Percentiles rank a stretch among this genome's conserved stretches.
Evolutionary conservation across 495 filamentous ascomycete species (phyloP).

Genomic region (Hypoxylon subgilvum): DNA sequence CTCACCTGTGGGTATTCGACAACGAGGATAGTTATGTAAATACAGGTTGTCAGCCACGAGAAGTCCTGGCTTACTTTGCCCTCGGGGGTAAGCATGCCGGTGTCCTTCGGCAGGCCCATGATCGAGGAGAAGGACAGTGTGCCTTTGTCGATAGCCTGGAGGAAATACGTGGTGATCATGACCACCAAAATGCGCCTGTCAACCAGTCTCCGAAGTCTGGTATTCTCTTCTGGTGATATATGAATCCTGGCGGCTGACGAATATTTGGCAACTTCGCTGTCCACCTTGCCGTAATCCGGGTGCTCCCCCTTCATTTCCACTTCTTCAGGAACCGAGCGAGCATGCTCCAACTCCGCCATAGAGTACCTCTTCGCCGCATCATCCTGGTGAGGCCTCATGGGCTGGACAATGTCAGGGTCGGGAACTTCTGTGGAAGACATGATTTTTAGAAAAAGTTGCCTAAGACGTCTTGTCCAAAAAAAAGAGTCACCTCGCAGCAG

Average conservation of each 20-base stretch:
- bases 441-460: background rate
- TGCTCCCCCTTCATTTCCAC: conserved; percentile 54
- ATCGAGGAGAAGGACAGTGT: conserved; percentile 73
- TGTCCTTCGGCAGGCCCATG: conserved; percentile 68
- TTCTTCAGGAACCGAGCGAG: conserved; percentile 44
- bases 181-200: conserved; percentile 57
- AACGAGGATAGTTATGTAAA: conserved; percentile 60
- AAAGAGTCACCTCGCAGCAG: background rate
- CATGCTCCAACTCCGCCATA: conserved; percentile 57
- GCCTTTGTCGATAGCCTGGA: conserved; percentile 76
- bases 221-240: conserved; percentile 62
- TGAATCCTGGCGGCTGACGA: conserved; percentile 55
- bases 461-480: background rate
- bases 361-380: conserved; percentile 44
- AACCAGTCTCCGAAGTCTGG: conserved; percentile 57
- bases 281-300: conserved; percentile 61
- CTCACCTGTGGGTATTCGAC: conserved; percentile 58
- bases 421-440: conserved; percentile 33
- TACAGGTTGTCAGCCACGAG: conserved; percentile 60
- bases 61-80: conserved; percentile 49
- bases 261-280: conserved; percentile 70
- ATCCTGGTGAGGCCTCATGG: conserved; percentile 16
- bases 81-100: conserved; percentile 57
- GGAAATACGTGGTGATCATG: conserved; percentile 68
- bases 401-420: conserved; percentile 24